Evolutionary conservation across 1,284 basidiomycete species (phyloP).

Genomic region (Exsudoporus floridanus): DNA sequence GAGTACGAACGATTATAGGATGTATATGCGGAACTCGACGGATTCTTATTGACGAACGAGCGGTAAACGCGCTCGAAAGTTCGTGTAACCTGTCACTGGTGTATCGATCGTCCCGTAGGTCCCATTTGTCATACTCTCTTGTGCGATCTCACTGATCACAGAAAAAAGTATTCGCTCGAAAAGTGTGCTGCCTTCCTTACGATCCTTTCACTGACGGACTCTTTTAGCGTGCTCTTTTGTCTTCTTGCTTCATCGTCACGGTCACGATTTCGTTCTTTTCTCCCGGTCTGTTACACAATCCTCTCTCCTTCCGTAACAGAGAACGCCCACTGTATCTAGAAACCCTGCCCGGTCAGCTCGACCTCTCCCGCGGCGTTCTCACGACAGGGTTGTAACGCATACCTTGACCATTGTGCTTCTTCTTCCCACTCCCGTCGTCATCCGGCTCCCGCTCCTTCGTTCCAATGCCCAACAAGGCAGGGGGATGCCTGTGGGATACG

Average conservation of each 20-base stretch:
- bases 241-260: constrained; percentile 9
- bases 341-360: constrained; percentile 24
- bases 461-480: constrained; percentile 85
- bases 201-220: too few species aligned
- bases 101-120: constrained; percentile 20
- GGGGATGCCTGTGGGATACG: too few species aligned
- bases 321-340: constrained; percentile 33
- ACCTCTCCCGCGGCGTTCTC: constrained; percentile 54
- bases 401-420: constrained; percentile 47
- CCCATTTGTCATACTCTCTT: constrained; percentile 27
- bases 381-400: constrained; percentile 76
- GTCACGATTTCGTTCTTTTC: constrained; percentile 25
- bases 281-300: constrained; percentile 7
- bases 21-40: neutral
- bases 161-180: too few species aligned
- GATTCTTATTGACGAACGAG: neutral
- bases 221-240: constrained; percentile 15
- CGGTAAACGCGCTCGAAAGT: too few species aligned
- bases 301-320: constrained; percentile 23
- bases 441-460: constrained; percentile 78
- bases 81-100: constrained; percentile 2
- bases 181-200: too few species aligned
- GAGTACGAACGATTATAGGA: too few species aligned
- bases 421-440: constrained; percentile 58
- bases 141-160: constrained; percentile 23